Evolutionary conservation across 1,284 basidiomycete genomes (phyloP).

Genomic region (Nidula niveotomentosa): DNA sequence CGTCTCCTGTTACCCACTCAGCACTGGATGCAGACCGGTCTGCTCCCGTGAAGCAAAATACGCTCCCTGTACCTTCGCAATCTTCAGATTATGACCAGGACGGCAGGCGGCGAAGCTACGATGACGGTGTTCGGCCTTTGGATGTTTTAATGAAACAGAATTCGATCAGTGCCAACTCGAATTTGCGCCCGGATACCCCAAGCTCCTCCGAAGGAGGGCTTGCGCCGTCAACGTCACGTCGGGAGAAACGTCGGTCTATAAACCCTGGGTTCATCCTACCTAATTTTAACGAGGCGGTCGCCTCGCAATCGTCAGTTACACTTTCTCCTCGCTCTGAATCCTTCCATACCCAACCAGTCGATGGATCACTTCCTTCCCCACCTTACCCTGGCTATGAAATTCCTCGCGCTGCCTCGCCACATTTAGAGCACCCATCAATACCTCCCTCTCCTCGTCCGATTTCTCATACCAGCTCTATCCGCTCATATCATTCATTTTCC

Average conservation of each 20-base stretch:
- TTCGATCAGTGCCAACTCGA: constrained; percentile 10
- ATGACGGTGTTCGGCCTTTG: constrained; percentile 55
- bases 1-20: background rate
- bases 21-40: constrained; percentile 13
- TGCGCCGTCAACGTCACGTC: constrained; percentile 22
- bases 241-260: constrained; percentile 45
- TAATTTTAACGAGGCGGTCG: constrained; percentile 24
- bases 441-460: constrained; percentile 18
- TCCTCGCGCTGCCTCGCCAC: constrained; percentile 2
- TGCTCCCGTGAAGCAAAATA: constrained; percentile 29
- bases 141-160: constrained; percentile 38
- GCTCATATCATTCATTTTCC: constrained; percentile 19
- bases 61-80: constrained; percentile 27
- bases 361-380: background rate
- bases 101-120: constrained; percentile 56
- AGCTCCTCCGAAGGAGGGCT: too few species aligned
- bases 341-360: constrained; percentile 14
- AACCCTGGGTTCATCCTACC: constrained; percentile 39
- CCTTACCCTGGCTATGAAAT: background rate
- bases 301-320: constrained; percentile 23
- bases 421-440: constrained; percentile 9
- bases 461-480: constrained; percentile 24
- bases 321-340: constrained; percentile 32
- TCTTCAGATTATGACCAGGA: constrained; percentile 12
- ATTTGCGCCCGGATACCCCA: constrained; percentile 7